These are phyloP conservation scores for Jacaranda mimosifolia DNA, from an alignment of 257 asterid species.

Conservation along the genomic window DNA sequence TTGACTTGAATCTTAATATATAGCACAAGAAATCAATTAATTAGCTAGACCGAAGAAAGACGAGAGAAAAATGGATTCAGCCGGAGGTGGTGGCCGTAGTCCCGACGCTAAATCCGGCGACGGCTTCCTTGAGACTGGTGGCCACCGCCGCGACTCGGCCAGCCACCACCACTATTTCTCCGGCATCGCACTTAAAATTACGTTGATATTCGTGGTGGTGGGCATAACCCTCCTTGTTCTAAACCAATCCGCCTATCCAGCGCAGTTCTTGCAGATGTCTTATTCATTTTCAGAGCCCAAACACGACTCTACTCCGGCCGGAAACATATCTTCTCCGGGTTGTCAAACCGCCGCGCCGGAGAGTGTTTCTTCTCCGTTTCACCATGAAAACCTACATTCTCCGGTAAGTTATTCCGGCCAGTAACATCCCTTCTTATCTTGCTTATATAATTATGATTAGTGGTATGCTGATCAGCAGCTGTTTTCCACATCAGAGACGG, in stretches of 20 bases:
- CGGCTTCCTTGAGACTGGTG: conserved; percentile 38
- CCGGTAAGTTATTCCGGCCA: too few species aligned
- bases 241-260: conserved; percentile 36
- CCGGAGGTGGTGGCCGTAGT: conserved; percentile 23
- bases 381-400: too few species aligned
- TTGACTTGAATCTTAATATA: conserved; percentile 9
- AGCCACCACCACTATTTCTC: not conserved
- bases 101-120: conserved; percentile 27
- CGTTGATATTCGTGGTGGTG: conserved; percentile 31
- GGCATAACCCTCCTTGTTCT: conserved; percentile 37
- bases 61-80: conserved; percentile 29
- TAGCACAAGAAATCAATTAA: too few species aligned
- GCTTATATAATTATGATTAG: too few species aligned
- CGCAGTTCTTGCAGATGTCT: conserved; percentile 28
- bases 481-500: too few species aligned
- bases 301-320: not conserved
- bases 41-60: not conserved
- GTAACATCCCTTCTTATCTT: too few species aligned
- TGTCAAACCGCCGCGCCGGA: conserved; percentile 23
- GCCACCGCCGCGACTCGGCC: not conserved
- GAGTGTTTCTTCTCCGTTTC: conserved; percentile 10
- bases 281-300: not conserved
- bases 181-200: conserved; percentile 12
- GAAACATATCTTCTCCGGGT: not conserved
- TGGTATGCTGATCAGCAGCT: too few species aligned